Conservation (phyloP, 2,329 filamentous ascomycete species). For the Neopestalotiopsis clavispora region DNA sequence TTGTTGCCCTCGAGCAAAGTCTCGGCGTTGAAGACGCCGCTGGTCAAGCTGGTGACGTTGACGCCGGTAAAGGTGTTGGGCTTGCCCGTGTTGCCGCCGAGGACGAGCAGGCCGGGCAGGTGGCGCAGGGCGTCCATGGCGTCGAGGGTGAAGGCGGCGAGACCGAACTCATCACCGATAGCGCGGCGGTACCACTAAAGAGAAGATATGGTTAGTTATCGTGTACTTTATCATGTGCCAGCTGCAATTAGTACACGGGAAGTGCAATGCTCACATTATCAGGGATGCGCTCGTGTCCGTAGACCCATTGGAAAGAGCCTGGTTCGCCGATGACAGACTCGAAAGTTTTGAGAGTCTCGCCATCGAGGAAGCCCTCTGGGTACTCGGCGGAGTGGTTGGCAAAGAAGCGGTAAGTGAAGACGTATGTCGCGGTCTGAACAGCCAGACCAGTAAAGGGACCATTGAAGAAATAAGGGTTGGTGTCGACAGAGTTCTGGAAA, state of each 20-base stretch:
- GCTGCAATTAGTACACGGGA: slow-evolving; percentile 21
- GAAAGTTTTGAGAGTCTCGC: background rate
- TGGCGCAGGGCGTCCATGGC: slow-evolving; percentile 24
- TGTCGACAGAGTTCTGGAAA: slow-evolving; percentile 48
- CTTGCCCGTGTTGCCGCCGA: slow-evolving; percentile 35
- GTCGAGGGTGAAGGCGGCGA: slow-evolving; percentile 4
- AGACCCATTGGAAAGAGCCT: background rate
- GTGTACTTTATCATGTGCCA: background rate
- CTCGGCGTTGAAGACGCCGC: slow-evolving; percentile 29
- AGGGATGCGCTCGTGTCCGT: slow-evolving; percentile 42
- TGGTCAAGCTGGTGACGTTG: slow-evolving; percentile 31
- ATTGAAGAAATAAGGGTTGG: slow-evolving; percentile 58
- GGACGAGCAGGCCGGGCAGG: slow-evolving; percentile 23
- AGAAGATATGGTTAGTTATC: background rate
- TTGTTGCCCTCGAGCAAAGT: slow-evolving; percentile 38
- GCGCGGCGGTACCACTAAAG: slow-evolving; percentile 8
- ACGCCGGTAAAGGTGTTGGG: slow-evolving; percentile 31
- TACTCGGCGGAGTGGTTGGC: slow-evolving; percentile 42
- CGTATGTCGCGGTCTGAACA: slow-evolving; percentile 54
- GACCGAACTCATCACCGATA: background rate
- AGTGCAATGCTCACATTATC: slow-evolving; percentile 31
- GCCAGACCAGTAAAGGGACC: slow-evolving; percentile 54
- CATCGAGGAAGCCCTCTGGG: slow-evolving; percentile 2
- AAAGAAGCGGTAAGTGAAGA: slow-evolving; percentile 46
- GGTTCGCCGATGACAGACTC: background rate